Evolutionary conservation across 306 rosid species (phyloP).

Genomic region (Vachellia collinsii): DNA sequence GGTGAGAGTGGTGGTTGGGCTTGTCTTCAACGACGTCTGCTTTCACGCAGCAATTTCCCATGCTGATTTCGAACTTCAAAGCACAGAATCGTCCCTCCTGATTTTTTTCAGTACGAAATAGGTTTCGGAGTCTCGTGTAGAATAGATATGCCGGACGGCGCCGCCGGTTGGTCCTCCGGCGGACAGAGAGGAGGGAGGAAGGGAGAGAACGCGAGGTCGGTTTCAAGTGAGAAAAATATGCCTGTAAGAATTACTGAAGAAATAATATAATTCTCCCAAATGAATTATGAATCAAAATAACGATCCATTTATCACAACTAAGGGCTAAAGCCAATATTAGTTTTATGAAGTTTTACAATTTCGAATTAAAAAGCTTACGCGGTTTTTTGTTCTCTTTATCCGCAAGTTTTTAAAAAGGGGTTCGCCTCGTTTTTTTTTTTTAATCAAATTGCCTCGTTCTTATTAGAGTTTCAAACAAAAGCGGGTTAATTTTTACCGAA

Average conservation of each 20-base stretch:
- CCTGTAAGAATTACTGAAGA: constrained; percentile 34
- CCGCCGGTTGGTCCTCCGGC: constrained; percentile 36
- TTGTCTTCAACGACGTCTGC: constrained; percentile 49
- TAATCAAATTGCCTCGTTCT: too few species aligned
- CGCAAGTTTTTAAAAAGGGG: too few species aligned
- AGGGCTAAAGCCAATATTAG: not conserved
- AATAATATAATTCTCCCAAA: not conserved
- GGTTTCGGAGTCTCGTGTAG: not conserved
- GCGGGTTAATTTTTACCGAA: too few species aligned
- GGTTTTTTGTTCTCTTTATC: not conserved
- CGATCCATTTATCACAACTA: not conserved
- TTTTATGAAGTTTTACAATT: not conserved
- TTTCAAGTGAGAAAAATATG: constrained; percentile 25
- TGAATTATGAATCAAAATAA: not conserved
- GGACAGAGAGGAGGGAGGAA: not conserved
- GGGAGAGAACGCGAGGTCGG: constrained; percentile 40
- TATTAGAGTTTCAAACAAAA: too few species aligned
- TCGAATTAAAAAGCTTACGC: not conserved
- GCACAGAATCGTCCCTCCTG: not conserved
- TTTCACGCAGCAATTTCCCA: constrained; percentile 92
- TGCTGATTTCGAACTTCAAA: constrained; percentile 19
- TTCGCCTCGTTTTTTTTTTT: too few species aligned
- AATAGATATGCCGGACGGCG: not conserved
- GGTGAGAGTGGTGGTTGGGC: not conserved
- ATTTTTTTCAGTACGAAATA: not conserved